phyloP scores from a whole-genome alignment of 371 early-diverging fungal species.

The Saksenaea oblongispora region DNA sequence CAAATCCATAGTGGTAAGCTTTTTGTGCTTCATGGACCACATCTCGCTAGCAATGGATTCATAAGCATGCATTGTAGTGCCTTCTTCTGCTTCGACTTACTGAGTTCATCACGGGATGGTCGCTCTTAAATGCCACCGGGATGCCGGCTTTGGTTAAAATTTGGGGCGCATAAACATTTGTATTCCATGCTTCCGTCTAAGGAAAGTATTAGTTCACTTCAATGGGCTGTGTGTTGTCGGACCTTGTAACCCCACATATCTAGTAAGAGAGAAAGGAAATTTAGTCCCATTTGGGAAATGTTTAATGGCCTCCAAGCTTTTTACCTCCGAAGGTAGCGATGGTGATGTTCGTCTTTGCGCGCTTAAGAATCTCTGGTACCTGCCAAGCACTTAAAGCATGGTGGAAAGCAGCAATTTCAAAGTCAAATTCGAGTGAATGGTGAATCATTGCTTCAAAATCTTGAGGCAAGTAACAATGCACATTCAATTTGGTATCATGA shows the following conservation, averaged over 20 bases:
- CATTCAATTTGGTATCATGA: conserved; percentile 56
- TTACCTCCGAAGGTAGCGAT: conserved; percentile 75
- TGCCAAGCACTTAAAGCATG: conserved; percentile 70
- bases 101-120: conserved; percentile 82
- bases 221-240: neutral
- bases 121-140: conserved; percentile 79
- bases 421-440: conserved; percentile 61
- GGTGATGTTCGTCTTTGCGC: conserved; percentile 63
- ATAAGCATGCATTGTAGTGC: neutral
- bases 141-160: conserved; percentile 73
- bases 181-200: conserved; percentile 70
- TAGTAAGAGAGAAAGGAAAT: conserved; percentile 11
- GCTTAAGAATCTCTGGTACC: conserved; percentile 53
- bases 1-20: conserved; percentile 77
- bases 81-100: conserved; percentile 21
- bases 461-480: conserved; percentile 59
- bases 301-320: conserved; percentile 24
- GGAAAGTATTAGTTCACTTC: neutral
- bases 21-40: conserved; percentile 79
- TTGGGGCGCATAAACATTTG: conserved; percentile 65
- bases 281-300: neutral
- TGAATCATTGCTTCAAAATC: conserved; percentile 65
- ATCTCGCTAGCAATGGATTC: conserved; percentile 43
- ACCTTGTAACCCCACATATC: conserved; percentile 63
- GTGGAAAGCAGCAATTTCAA: conserved; percentile 68